These are phyloP conservation scores for Colletotrichum filicis DNA, from an alignment of 2,329 filamentous ascomycete species.

Conservation along the genomic window DNA sequence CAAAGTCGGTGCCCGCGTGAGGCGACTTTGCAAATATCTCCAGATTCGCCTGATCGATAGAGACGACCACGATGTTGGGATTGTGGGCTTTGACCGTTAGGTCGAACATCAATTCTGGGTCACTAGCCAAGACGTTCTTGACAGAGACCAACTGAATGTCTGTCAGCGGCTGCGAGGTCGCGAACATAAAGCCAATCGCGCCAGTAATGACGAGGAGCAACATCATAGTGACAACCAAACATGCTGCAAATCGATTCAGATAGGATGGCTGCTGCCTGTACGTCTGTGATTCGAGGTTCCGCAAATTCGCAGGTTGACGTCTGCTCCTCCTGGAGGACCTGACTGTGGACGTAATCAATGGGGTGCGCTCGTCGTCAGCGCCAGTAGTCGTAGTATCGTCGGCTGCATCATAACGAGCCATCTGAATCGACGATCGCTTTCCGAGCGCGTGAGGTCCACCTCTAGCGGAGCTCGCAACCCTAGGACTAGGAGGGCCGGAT, in stretches of 20 bases:
- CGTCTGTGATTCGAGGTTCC: conserved; percentile 79
- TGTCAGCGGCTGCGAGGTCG: conserved; percentile 87
- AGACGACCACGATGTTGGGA: conserved; percentile 90
- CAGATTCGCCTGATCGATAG: conserved; percentile 86
- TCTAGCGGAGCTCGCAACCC: conserved; percentile 46
- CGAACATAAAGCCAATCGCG: conserved; percentile 88
- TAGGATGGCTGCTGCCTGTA: conserved; percentile 72
- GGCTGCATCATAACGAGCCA: conserved; percentile 82
- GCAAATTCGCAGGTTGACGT: conserved; percentile 64
- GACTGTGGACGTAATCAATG: conserved; percentile 72
- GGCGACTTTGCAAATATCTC: conserved; percentile 96
- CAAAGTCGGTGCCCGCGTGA: conserved; percentile 77
- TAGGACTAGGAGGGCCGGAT: conserved; percentile 77
- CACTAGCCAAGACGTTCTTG: conserved; percentile 89
- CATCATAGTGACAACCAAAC: conserved; percentile 84
- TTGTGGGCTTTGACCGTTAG: conserved; percentile 89
- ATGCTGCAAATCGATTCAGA: conserved; percentile 83
- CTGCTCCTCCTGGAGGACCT: conserved; percentile 70
- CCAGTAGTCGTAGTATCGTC: conserved; percentile 68
- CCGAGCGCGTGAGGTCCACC: conserved; percentile 39
- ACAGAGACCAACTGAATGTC: conserved; percentile 84
- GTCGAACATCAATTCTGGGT: conserved; percentile 96
- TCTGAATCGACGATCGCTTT: conserved; percentile 67
- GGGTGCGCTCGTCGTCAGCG: conserved; percentile 89
- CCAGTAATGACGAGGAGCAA: conserved; percentile 85